Percentiles rank a stretch among this genome's conserved stretches.
Evolutionary conservation across 495 filamentous ascomycete genomes (phyloP).

Genomic region (Pseudotulostoma volvatum): DNA sequence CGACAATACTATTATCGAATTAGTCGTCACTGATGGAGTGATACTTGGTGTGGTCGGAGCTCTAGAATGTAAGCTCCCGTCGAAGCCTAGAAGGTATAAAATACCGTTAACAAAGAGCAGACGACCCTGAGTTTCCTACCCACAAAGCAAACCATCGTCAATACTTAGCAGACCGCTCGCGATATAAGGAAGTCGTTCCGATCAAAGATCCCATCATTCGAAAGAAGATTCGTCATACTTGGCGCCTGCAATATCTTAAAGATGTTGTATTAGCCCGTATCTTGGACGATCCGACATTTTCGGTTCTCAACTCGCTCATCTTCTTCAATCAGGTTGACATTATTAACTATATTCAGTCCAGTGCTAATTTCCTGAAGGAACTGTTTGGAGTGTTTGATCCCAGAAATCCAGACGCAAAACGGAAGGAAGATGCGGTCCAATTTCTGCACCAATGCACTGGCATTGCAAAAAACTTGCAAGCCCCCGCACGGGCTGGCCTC

Average conservation of each 20-base stretch:
- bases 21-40: constrained; percentile 75
- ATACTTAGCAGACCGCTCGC: constrained; percentile 73
- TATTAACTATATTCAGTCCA: constrained; percentile 75
- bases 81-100: neutral
- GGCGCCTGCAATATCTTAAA: constrained; percentile 93
- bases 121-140: constrained; percentile 95
- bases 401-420: constrained; percentile 42
- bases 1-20: constrained; percentile 85
- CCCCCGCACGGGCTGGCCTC: constrained; percentile 56
- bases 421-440: constrained; percentile 84
- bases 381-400: constrained; percentile 78
- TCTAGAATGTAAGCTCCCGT: constrained; percentile 56
- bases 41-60: constrained; percentile 90
- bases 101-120: constrained; percentile 17
- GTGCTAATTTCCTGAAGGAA: constrained; percentile 60
- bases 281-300: constrained; percentile 93
- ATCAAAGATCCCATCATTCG: constrained; percentile 68
- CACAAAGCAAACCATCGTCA: constrained; percentile 96
- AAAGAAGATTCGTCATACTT: constrained; percentile 89
- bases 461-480: constrained; percentile 88
- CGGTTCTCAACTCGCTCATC: constrained; percentile 91
- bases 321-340: constrained; percentile 99
- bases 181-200: constrained; percentile 90
- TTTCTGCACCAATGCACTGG: constrained; percentile 95
- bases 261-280: constrained; percentile 94